Base-by-base conservation (phyloP, 2,329 filamentous ascomycete genomes). In the Talaromyces rugulosus region DNA sequence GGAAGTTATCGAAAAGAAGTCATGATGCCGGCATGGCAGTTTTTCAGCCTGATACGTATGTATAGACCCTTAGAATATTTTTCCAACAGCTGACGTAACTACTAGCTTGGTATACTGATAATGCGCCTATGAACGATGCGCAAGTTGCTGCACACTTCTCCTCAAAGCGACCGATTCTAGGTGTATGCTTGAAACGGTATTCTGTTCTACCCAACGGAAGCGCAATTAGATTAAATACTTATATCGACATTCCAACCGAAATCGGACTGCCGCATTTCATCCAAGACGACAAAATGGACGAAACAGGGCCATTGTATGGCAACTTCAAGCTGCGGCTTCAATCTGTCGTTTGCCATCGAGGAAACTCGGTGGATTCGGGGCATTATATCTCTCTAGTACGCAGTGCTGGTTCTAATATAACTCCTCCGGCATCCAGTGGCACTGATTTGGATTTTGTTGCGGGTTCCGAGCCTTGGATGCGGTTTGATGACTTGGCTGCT, bases 1-100 rank as follows among this genome's bases (percentile, higher is more conserved):
- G 77, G 77, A 44, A 81, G 78, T 36, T 75, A 83, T 56, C 75
- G 83, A 66, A 96, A 94, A 71, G 93, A 96, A 69, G 90, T 98
- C 14, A 88, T 94, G 62, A 96, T 98, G 80, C 94, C 94, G 42
- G 95, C 95, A 1, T 98, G 93, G 92, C 94, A 97, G 70, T 96
- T 98, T 71, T 98, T 97, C 77, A 92, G 90, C 70, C 80, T 98
- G 30, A 92, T 97, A 69, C 93, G 90, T 92, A 80, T 78, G 89
- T 82, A 44, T 14, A 11, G 4, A 36, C n/a, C 58, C 16, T 9
- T 12, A 33, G 14, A 14, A 34, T 53, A 28, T 11, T 4, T 9
- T 11, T 58, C 3, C 1, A 4, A n/a, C 11, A 5, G n/a, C 57
- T 64, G 47, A 64, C 42, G n/a, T 18, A 2, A 23, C 16, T 27